Percentiles rank a stretch among this genome's conserved stretches.
Conservation (phyloP, 176 grass and related monocot species). For the Phragmites australis region DNA sequence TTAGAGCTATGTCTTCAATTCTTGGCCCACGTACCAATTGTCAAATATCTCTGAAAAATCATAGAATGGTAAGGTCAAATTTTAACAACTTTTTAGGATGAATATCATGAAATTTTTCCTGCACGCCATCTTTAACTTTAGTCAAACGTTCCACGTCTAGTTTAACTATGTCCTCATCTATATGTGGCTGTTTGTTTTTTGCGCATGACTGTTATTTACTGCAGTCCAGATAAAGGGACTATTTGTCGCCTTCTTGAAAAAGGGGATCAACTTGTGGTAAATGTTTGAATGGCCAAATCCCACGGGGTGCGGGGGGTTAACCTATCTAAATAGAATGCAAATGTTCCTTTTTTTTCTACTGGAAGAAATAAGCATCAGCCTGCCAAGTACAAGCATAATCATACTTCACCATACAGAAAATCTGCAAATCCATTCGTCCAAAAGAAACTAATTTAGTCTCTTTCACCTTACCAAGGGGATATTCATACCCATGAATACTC, state of each 20-base stretch:
- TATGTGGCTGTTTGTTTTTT: not conserved
- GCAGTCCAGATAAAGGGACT: not conserved
- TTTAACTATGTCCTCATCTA: not conserved
- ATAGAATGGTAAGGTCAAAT: not conserved
- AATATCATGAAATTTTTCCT: not conserved
- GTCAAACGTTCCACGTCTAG: slow-evolving; percentile 9
- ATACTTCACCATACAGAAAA: not conserved
- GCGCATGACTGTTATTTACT: not conserved
- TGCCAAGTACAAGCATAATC: not conserved
- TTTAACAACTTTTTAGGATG: not conserved
- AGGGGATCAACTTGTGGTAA: not conserved
- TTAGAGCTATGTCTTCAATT: not conserved
- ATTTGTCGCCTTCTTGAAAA: not conserved
- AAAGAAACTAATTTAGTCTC: not conserved
- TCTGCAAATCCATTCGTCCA: not conserved
- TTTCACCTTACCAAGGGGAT: no score
- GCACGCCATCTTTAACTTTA: not conserved
- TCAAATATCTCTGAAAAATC: not conserved
- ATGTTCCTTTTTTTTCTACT: not conserved
- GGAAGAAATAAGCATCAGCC: not conserved
- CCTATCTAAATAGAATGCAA: not conserved
- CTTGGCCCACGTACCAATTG: not conserved
- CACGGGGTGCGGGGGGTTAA: not conserved
- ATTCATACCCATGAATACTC: not conserved
- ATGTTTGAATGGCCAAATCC: not conserved